phyloP scores from a whole-genome alignment of 345 rosid genomes.

The Atalantia buxifolia region DNA sequence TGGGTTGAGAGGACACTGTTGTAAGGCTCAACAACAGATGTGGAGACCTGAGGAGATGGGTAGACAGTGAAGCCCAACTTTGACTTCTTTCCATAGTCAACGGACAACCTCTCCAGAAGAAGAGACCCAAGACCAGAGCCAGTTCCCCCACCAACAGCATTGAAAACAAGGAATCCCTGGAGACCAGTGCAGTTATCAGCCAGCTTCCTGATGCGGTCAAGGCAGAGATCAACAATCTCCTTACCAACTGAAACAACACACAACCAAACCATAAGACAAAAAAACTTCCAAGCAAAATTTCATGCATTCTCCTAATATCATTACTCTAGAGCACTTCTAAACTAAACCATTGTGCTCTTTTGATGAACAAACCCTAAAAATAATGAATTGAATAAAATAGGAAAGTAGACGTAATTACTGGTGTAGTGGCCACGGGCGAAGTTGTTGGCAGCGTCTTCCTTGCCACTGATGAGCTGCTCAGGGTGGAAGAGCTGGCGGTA shows the following conservation, averaged over 20 bases:
- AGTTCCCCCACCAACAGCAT: slow-evolving; percentile 82
- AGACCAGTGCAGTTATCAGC: slow-evolving; percentile 89
- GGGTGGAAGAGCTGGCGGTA: slow-evolving; percentile 60
- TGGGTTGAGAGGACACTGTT: slow-evolving; percentile 79
- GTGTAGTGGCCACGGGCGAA: slow-evolving; percentile 87
- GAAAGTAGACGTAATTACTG: slow-evolving; percentile 25
- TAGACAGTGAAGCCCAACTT: slow-evolving; percentile 79
- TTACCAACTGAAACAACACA: slow-evolving; percentile 51
- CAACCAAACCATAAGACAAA: background rate
- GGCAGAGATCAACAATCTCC: slow-evolving; percentile 75
- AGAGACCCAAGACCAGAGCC: slow-evolving; percentile 88
- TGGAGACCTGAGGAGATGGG: slow-evolving; percentile 79
- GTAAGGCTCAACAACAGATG: slow-evolving; percentile 78
- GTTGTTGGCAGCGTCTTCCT: slow-evolving; percentile 84
- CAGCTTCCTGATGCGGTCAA: slow-evolving; percentile 72
- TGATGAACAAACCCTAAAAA: no score
- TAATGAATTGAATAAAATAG: background rate
- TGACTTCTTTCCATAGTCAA: slow-evolving; percentile 71
- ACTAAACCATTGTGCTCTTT: no score
- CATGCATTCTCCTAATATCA: no score
- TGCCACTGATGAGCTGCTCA: slow-evolving; percentile 64
- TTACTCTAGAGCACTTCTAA: no score
- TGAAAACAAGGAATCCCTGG: slow-evolving; percentile 77
- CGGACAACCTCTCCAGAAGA: slow-evolving; percentile 66
- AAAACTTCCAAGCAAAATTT: no score